A percentile compares a stretch with the other conserved stretches of the same genome.
Evolutionary conservation across 805 yeast species (phyloP).

Genomic region (Pichia occidentalis): DNA sequence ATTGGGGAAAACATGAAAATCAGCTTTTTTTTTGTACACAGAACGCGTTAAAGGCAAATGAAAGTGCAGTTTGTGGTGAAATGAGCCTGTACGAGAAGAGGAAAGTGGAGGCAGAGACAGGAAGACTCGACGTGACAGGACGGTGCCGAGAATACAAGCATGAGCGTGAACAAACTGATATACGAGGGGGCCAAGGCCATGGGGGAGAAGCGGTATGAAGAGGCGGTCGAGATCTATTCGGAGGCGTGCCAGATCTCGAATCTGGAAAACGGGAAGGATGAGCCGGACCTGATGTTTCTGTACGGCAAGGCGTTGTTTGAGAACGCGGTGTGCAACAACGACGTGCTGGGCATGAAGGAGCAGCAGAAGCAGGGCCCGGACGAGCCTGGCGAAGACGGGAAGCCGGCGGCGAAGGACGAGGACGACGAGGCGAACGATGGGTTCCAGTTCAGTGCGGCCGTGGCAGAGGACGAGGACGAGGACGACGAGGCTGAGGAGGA

Average conservation of each 20-base stretch:
- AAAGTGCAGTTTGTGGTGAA: too few relatives aligned
- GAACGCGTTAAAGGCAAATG: too few relatives aligned
- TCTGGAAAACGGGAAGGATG: constrained; percentile 51
- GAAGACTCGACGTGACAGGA: neutral
- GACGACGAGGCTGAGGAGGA: constrained; percentile 20
- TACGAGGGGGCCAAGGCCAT: constrained; percentile 58
- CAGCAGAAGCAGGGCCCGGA: constrained; percentile 4
- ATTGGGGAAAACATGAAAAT: too few relatives aligned
- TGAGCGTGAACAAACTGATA: constrained; percentile 38
- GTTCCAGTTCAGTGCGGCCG: constrained; percentile 29
- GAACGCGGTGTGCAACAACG: constrained; percentile 66
- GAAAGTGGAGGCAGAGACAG: neutral
- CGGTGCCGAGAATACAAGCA: neutral
- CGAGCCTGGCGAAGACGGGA: constrained; percentile 28
- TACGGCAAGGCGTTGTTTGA: constrained; percentile 80
- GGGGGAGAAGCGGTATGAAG: constrained; percentile 58
- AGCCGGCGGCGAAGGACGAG: constrained; percentile 28
- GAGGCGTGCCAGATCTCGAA: constrained; percentile 60
- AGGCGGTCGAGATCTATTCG: constrained; percentile 65
- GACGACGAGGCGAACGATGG: constrained; percentile 18
- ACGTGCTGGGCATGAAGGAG: constrained; percentile 51
- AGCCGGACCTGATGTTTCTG: constrained; percentile 62
- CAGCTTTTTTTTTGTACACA: too few relatives aligned
- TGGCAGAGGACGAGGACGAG: constrained; percentile 26
- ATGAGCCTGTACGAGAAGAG: neutral